These are phyloP conservation scores for Ceriops decandra DNA, from an alignment of 345 rosid species.

Conservation along the genomic window DNA sequence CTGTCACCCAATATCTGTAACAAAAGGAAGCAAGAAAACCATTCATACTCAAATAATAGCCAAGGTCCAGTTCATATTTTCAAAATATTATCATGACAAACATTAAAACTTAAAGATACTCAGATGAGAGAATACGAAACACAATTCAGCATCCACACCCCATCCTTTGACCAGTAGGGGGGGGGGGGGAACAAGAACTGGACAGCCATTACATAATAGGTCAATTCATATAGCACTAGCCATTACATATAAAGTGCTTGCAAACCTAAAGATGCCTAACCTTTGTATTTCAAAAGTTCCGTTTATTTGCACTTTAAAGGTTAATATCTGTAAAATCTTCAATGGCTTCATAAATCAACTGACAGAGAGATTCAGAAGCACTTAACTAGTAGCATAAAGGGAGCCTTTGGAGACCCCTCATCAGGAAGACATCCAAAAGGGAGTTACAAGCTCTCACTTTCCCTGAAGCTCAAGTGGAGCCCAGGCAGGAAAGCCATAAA, in stretches of 20 bases:
- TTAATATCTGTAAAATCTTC: no score
- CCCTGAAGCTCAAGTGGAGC: no score
- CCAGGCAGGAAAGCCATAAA: no score
- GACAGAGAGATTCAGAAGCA: no score
- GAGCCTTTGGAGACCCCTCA: no score
- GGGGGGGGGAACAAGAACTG: neutral
- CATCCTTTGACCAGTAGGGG: neutral
- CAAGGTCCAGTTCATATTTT: neutral
- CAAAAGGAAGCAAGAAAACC: constrained; percentile 15
- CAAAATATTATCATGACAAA: neutral
- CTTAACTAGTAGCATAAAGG: no score
- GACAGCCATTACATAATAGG: neutral
- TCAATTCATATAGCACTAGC: neutral
- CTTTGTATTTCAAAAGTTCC: no score
- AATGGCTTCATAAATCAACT: no score
- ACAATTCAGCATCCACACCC: neutral
- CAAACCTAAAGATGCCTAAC: no score
- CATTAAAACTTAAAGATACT: neutral
- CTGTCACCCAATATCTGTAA: constrained; percentile 93
- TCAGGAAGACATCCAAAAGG: no score
- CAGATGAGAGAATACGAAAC: neutral
- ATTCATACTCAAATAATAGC: neutral
- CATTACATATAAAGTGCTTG: neutral
- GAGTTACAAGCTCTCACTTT: no score
- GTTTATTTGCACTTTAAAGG: no score